Base-by-base conservation (phyloP, 345 rosid genomes). In the Linum trigynum region DNA sequence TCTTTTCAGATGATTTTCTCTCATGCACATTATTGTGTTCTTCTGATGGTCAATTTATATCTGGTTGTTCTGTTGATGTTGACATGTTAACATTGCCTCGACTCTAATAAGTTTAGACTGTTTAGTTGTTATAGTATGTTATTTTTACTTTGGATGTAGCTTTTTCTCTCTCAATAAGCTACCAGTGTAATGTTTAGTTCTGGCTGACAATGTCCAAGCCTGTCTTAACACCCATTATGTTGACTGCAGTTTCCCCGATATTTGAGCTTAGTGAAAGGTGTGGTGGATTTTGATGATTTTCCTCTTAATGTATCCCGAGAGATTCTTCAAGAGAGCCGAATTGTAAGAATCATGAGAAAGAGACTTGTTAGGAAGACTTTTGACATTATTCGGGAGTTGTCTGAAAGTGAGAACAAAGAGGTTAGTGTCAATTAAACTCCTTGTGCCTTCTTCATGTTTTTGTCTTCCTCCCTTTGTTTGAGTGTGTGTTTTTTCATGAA, bases 281-380 rank as follows among this genome's bases (percentile, higher is more conserved):
- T 95, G 37, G 91, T 95, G 50, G 99, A 95, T 75, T 95, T 98
- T 0, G 64, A 95, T 38, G 98, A 95, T 74, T 98, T 95, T 78
- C 98, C 99, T 65, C 95, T 95, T 36, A 95, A 91, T 57, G 99
- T 95, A 39, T 95, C 99, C 39, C 82, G 97, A 61, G 98, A 95
- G 73, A 91, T 95, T 75, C 96, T 95, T 73, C 97, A 95, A 82
- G 99, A 95, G 77, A 76, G 79, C 39, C 63, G 76, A 38, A 76
- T 76, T 71, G 98, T 89, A 39, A 85, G 99, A 71, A 90, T 94
- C 71, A 94, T 94, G 97, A 88, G 99, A 66, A 94, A 94, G 84
- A 82, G 99, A 74, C 92, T 94, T 39, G 96, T 94, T 38, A 83
- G 99, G 70, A 94, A 94, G 74, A 78, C 99, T 1, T 94, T 94